A percentile compares a stretch with the other conserved stretches of the same genome.
Conservation (phyloP, 495 filamentous ascomycete species). For the Saxispiralis lemnorum region DNA sequence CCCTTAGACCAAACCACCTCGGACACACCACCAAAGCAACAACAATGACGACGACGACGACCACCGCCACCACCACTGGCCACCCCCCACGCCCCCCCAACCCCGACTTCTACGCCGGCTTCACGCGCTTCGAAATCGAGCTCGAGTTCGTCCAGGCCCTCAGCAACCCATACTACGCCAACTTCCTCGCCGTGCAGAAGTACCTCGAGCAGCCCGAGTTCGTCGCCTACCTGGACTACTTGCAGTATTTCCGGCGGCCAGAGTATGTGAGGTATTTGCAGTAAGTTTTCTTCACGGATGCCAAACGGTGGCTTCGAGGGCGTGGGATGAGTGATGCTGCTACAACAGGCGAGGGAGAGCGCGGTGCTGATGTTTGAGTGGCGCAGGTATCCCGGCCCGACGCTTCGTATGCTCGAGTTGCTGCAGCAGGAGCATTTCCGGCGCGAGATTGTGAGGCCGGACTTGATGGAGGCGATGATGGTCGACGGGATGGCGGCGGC, state of each 20-base stretch:
- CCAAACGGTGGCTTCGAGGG: too few species aligned
- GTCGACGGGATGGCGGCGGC: constrained; percentile 33
- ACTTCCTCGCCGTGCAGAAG: constrained; percentile 44
- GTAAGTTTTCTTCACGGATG: constrained; percentile 10
- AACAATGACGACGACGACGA: background rate
- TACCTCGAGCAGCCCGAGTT: constrained; percentile 47
- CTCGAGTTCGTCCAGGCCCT: constrained; percentile 79
- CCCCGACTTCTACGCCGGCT: constrained; percentile 42
- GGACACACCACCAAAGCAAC: background rate
- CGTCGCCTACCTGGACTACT: constrained; percentile 63
- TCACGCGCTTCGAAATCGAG: constrained; percentile 55
- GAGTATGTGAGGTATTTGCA: constrained; percentile 64
- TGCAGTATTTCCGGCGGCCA: constrained; percentile 70
- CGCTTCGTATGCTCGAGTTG: constrained; percentile 63
- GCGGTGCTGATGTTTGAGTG: too few species aligned
- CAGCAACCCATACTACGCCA: constrained; percentile 66
- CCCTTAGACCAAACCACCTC: too few species aligned
- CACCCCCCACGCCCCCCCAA: constrained; percentile 8
- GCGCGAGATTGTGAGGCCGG: constrained; percentile 59
- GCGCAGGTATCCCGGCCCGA: constrained; percentile 53
- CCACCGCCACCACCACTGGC: too few species aligned
- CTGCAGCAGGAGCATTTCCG: constrained; percentile 72
- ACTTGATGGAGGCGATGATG: constrained; percentile 45
- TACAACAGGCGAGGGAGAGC: too few species aligned
- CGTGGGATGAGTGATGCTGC: too few species aligned